Base-by-base conservation (phyloP, 1,139 yeast genomes). In the Taphrina populina region DNA sequence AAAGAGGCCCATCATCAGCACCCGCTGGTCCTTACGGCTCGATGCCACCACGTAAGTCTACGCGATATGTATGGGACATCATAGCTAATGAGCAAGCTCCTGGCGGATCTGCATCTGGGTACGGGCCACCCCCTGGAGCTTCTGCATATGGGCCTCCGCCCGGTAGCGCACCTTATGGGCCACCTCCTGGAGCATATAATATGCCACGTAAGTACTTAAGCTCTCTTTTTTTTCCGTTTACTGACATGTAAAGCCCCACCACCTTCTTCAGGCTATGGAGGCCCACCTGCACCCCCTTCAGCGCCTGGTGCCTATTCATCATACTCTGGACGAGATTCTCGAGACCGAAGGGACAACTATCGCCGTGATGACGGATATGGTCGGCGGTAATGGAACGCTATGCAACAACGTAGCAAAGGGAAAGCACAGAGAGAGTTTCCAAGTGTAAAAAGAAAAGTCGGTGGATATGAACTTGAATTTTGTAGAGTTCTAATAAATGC, bases 121-220 rank as follows among this genome's bases (percentile, higher is more conserved):
- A 34, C 36, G 44, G 56, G 8, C 54, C 43, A 15, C 57, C 53
- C n/a, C 45, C 51, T n/a, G 57, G 55, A 15, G 24, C 37, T 8
- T 36, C 52, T 26, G 34, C 57, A 19, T 33, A 24, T 19, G 59
- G 56, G 13, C 45, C 57, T 3, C 59, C 51, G 11, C 54, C 59
- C 10, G 57, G 57, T 11, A 30, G 40, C 20, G 33, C 30, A 15
- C 37, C 44, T 0, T 35, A 46, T 27, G 59, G 37, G n/a, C 58
- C 59, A 3, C 59, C 60, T 4, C 60, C 60, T 6, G 53, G 59
- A 41, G 57, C 43, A 17, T 39, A 46, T 21, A 47, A 56, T 11
- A 39, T 52, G 17, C 59, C 60, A 24, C 52, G 52, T 34, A 39
- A 40, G 46, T 26, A 40, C 15, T 34, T 33, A 11, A 24, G 40